Evolutionary conservation across 1,139 yeast genomes (phyloP), one percentile per base, ranked within the genome.

Genomic region (Meyerozyma athensensis): DNA sequence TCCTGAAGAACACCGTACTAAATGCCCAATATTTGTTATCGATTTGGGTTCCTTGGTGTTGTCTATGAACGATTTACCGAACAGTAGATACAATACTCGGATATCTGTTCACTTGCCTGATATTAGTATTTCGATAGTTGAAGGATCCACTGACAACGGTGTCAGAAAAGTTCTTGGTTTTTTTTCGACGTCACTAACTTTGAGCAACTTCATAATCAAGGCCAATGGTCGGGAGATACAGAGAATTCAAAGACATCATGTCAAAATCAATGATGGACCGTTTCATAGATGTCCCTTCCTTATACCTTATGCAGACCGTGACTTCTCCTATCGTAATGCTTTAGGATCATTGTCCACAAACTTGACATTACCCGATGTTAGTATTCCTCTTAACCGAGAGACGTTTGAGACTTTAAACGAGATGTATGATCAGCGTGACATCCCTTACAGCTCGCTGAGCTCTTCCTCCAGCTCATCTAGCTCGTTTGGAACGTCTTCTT

Each of bases 241-340:
- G 40, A 55, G 55, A 8, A 53, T 61, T 14, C 96, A 89, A 55
- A 81, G 81, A 40, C 66, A 67, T 5, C 95, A 86, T 55, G 63
- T 89, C 2, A 63, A 76, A 18, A 49, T 66, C 9, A 85, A 86
- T 50, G 98, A 92, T 63, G 85, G 86, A 0, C 90, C 96, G 0
- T 87, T 77, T 47, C 94, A 86, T 48, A 63, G 98, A 38, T 66
- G 79, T 17, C 81, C 95, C 0, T 89, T 87, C 52, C 56, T 90
- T 26, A 58, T 90, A 13, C 73, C 74, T 7, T 69, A 68, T 9
- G 69, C 72, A 14, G 46, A 49, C 19, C 67, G 79, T 39, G 68
- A 71, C 37, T 54, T 59, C 0, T 52, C 53, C 2, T 85, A 82
- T 49, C 56, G 63, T 10, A 62, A 65, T 17, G 65, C 72, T 2